Evolutionary conservation across 257 asterid genomes (phyloP), one percentile per base, ranked within the genome.

Genomic region (Penstemon barbatus): DNA sequence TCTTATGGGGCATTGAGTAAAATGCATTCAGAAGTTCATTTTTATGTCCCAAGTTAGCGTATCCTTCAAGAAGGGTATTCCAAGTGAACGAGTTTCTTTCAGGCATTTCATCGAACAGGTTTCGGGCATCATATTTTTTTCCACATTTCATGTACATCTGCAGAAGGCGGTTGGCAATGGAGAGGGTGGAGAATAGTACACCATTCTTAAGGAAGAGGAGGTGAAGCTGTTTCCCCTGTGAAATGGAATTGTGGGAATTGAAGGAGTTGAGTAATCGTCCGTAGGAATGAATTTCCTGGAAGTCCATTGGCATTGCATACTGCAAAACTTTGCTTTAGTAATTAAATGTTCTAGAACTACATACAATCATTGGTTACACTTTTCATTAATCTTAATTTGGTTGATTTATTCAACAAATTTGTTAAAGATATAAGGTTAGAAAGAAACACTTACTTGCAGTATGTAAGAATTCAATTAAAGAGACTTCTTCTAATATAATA

Each of bases 11-110:
- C 84, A 86, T 82, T 15, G 74, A 53, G 79, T 69, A 39, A 61
- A 92, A 92, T 48, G 79, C 45, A 40, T 69, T 68, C 72, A 87
- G 41, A 8, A 78, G 72, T 1, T 75, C 74, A 37, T 53, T 56
- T n/a, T 50, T 71, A 9, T 62, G 65, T 0, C 86, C 89, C 5
- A 57, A 33, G 74, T 83, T 86, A 45, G 93, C 84, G 13, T 81
- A 83, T 37, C 93, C 91, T 77, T 90, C 98, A 25, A 90, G 83
- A 80, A 92, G 76, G 52, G 87, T 79, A 65, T 88, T 92, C 95
- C 93, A 89, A 58, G 93, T 73, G 82, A 90, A 92, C 50, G 60
- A 52, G 38, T 86, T 92, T 75, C 89, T 81, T 0, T 79, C 71
- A 68, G 89, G 75, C 86, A 90, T 89, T 75, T 92, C 95, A 40